Conservation (phyloP, 257 asterid species). For the Salvia hispanica region DNA sequence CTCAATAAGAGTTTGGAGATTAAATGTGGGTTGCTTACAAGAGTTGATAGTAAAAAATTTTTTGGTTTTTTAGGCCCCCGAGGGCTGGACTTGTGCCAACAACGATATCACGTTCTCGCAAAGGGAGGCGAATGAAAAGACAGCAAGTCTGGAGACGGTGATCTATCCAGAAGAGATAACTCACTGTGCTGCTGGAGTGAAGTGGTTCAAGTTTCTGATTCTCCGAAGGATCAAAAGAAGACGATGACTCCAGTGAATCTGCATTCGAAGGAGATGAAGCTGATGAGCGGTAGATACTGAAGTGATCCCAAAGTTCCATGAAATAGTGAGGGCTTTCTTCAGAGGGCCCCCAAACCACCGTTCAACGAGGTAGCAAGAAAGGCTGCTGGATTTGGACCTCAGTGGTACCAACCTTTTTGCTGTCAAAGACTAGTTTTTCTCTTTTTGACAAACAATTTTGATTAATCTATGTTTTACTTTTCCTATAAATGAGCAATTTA, state of each 20-base stretch:
- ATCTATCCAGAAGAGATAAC: conserved; percentile 93
- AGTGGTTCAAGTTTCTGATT: conserved; percentile 69
- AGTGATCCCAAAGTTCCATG: conserved; percentile 73
- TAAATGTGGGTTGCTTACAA: too few relatives aligned
- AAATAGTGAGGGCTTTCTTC: conserved; percentile 63
- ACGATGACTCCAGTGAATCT: conserved; percentile 23
- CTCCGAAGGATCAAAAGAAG: conserved; percentile 52
- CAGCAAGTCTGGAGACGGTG: conserved; percentile 82
- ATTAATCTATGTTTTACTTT: neutral
- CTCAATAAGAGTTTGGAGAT: too few relatives aligned
- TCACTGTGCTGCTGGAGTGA: conserved; percentile 92
- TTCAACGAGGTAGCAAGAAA: conserved; percentile 82
- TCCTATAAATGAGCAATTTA: neutral
- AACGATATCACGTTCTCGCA: conserved; percentile 85
- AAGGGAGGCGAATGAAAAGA: conserved; percentile 80
- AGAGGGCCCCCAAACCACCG: conserved; percentile 95
- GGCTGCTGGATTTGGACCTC: conserved; percentile 91
- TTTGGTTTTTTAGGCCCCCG: conserved; percentile 58
- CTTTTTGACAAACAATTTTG: neutral
- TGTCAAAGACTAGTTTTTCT: conserved; percentile 39
- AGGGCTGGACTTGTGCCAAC: conserved; percentile 93
- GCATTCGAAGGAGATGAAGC: conserved; percentile 31
- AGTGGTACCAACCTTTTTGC: conserved; percentile 96
- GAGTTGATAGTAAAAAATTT: too few relatives aligned
- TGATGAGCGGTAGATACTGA: conserved; percentile 30